phyloP scores from a whole-genome alignment of 768 basidiomycete genomes.

The Hysterangium stoloniferum region DNA sequence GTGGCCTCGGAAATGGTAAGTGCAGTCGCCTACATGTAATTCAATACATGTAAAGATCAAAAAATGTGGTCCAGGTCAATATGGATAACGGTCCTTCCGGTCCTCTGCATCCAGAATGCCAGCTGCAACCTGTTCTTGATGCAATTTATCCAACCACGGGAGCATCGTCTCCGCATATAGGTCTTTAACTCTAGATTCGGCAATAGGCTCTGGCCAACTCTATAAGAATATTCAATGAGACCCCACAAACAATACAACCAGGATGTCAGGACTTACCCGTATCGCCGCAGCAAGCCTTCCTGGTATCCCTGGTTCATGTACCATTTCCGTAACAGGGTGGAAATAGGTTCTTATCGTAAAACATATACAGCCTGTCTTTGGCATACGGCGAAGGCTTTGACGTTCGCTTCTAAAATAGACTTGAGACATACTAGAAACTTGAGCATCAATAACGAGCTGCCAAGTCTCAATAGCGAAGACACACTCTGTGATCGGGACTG shows the following conservation, averaged over 20 bases:
- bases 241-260: background rate
- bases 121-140: constrained; percentile 25
- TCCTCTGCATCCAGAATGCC: constrained; percentile 18
- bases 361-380: constrained; percentile 52
- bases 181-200: constrained; percentile 21
- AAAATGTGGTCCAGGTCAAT: background rate
- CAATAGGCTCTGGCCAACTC: constrained; percentile 11
- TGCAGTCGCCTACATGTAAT: no score
- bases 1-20: no score
- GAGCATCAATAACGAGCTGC: background rate
- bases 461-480: background rate
- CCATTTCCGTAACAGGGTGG: constrained; percentile 44
- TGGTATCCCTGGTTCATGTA: constrained; percentile 50
- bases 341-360: constrained; percentile 68
- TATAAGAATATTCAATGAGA: background rate
- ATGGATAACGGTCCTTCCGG: background rate
- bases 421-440: constrained; percentile 3
- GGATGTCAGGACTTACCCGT: constrained; percentile 18
- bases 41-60: background rate
- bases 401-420: constrained; percentile 47
- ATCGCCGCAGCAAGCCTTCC: constrained; percentile 57
- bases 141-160: constrained; percentile 29
- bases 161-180: constrained; percentile 29
- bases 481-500: constrained; percentile 8
- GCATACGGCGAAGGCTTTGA: constrained; percentile 59